Conservation (phyloP, 1,139 yeast species). For the Candida neerlandica region DNA sequence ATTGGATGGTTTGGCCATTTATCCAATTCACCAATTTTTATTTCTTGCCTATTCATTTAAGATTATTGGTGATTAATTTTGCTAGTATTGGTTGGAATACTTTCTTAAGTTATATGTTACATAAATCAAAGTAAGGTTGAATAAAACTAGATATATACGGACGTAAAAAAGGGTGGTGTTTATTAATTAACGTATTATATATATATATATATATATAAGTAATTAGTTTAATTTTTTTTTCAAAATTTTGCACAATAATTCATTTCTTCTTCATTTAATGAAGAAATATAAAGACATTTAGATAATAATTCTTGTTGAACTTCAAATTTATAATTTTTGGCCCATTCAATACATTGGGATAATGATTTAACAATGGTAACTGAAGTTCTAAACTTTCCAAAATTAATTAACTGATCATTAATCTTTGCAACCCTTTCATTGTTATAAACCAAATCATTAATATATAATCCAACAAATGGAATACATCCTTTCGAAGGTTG, state of each 20-base stretch:
- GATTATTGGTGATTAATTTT: conserved; percentile 68
- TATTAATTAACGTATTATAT: too few relatives aligned
- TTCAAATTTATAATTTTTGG: conserved; percentile 57
- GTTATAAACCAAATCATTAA: conserved; percentile 81
- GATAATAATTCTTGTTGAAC: conserved; percentile 66
- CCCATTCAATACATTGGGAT: conserved; percentile 85
- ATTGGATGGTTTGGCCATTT: conserved; percentile 87
- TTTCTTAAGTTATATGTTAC: conserved; percentile 53
- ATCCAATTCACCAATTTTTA: conserved; percentile 74
- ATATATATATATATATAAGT: background rate
- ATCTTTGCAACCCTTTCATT: conserved; percentile 64
- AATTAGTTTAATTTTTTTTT: background rate
- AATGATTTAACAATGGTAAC: conserved; percentile 80
- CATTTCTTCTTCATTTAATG: conserved; percentile 81
- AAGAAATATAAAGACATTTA: conserved; percentile 79
- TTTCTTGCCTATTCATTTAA: conserved; percentile 65
- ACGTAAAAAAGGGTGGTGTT: too few relatives aligned
- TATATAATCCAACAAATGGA: conserved; percentile 85
- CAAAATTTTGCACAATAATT: conserved; percentile 24
- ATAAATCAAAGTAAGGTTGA: conserved; percentile 5
- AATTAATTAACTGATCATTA: conserved; percentile 55
- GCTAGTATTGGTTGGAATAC: conserved; percentile 86
- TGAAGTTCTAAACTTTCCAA: conserved; percentile 74
- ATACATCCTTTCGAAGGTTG: conserved; percentile 79
- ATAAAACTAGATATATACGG: background rate